These are phyloP conservation scores for Escallonia herrerae DNA, from an alignment of 129 eudicot species.

Conservation along the genomic window DNA sequence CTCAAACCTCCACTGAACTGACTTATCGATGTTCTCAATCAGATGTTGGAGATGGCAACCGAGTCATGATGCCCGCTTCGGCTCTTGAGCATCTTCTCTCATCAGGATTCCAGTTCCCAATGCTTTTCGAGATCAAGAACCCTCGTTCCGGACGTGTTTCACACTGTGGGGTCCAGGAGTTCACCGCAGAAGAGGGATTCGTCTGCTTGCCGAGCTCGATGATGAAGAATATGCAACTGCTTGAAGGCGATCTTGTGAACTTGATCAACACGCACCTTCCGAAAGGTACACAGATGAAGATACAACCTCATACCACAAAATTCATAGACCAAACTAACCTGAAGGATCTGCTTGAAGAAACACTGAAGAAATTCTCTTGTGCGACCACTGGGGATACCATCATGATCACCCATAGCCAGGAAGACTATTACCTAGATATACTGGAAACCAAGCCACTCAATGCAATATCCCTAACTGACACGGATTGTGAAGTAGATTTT, in stretches of 20 bases:
- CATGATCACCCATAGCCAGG: slow-evolving; percentile 4
- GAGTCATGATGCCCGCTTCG: slow-evolving; percentile 21
- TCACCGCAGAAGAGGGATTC: slow-evolving; percentile 13
- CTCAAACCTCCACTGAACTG: no score
- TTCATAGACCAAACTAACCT: slow-evolving; percentile 13
- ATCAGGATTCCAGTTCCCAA: background rate
- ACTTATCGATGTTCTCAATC: no score
- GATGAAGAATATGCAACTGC: slow-evolving; percentile 8
- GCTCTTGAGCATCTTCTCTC: slow-evolving; percentile 3
- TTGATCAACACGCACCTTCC: slow-evolving; percentile 5
- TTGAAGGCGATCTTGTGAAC: background rate
- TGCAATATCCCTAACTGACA: slow-evolving; percentile 21
- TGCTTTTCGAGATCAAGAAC: slow-evolving; percentile 4
- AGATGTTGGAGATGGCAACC: slow-evolving; percentile 9
- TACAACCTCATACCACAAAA: slow-evolving; percentile 27
- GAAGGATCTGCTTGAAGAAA: slow-evolving; percentile 3
- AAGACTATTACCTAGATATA: slow-evolving; percentile 12
- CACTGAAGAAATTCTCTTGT: slow-evolving; percentile 12
- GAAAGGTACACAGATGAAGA: slow-evolving; percentile 19
- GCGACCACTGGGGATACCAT: slow-evolving; percentile 21
- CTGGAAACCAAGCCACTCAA: slow-evolving; percentile 15
- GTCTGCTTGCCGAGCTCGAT: slow-evolving; percentile 18
- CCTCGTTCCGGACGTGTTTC: background rate
- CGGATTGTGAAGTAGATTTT: slow-evolving; percentile 36
- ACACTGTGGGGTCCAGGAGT: slow-evolving; percentile 22